Base-by-base conservation (phyloP, 2,329 filamentous ascomycete genomes). In the Apiospora phragmitis region DNA sequence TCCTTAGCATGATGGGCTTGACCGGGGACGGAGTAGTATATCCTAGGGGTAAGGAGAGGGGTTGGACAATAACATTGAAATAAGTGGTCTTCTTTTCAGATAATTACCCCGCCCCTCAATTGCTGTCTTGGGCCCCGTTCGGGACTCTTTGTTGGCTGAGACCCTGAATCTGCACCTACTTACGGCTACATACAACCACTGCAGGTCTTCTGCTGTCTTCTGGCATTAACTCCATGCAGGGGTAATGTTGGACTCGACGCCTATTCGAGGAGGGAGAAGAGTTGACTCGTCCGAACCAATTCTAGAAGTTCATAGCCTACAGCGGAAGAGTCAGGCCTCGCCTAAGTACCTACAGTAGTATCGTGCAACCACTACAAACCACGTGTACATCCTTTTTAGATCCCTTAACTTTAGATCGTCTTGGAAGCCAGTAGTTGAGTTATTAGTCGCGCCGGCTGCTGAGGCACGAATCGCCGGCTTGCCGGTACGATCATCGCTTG, bases 231-330 rank as follows among this genome's bases (percentile, higher is more conserved):
- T 9, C 55, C 55, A 62, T 62, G 55, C 55, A 62, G 55, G 55
- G 55, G 55, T 38, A 62, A 62, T 38, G 18, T 38, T n/a, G 55
- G 32, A 6, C 55, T n/a, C 32, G 55, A 38, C 32, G 32, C 38
- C 32, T 8, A 21, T 5, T n/a, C 6, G 8, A 12, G n/a, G n/a
- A 35, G 9, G 45, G 9, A 49, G 18, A 51, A 26, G 47, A 59
- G 51, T 59, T 62, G 55, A 62, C 55, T 62, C 55, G 55, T 62
- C 55, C 55, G 55, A 62, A n/a, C 55, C 55, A 62, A 24, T 38
- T 32, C 32, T 38, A 38, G 32, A 38, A 51, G 18, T n/a, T 21
- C 43, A 47, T 47, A 47, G 43, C 26, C n/a, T 4, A 49, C 11
- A 62, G 32, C 55, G 38, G 32, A 12, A 38, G 55, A 62, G 55